phyloP scores from a whole-genome alignment of 495 filamentous ascomycete genomes.

The Glutinoglossum americanum region DNA sequence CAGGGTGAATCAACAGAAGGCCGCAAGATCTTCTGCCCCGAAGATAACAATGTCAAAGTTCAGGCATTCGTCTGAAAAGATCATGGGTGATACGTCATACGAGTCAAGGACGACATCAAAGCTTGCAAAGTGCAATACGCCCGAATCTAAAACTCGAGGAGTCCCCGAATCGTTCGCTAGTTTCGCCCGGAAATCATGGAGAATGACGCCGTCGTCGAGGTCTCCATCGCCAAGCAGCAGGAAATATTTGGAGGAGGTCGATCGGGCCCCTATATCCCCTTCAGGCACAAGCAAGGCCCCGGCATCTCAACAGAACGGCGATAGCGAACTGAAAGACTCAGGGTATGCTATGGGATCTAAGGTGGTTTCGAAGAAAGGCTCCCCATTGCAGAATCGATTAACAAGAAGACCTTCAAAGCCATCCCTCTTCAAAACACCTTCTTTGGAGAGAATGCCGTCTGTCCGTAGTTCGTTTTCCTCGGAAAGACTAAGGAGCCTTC shows the following conservation, averaged over 20 bases:
- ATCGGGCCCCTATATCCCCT: background rate
- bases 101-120: background rate
- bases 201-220: background rate
- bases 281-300: background rate
- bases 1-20: background rate
- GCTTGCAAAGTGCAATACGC: background rate
- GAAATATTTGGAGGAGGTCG: background rate
- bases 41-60: constrained; percentile 2
- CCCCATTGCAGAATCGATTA: background rate
- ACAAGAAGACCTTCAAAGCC: background rate
- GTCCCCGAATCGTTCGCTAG: background rate
- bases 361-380: background rate
- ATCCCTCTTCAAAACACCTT: background rate
- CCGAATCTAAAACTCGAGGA: background rate
- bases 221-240: background rate
- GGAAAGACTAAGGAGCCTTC: constrained; percentile 28
- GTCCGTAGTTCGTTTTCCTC: constrained; percentile 35
- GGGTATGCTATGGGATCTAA: background rate
- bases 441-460: constrained; percentile 4
- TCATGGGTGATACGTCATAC: constrained; percentile 1
- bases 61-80: background rate
- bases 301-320: background rate
- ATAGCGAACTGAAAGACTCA: background rate
- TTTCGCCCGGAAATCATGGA: background rate
- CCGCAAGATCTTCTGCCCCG: background rate